phyloP scores from a whole-genome alignment of 176 grass and related monocot species.

The Cenchrus purpureus region DNA sequence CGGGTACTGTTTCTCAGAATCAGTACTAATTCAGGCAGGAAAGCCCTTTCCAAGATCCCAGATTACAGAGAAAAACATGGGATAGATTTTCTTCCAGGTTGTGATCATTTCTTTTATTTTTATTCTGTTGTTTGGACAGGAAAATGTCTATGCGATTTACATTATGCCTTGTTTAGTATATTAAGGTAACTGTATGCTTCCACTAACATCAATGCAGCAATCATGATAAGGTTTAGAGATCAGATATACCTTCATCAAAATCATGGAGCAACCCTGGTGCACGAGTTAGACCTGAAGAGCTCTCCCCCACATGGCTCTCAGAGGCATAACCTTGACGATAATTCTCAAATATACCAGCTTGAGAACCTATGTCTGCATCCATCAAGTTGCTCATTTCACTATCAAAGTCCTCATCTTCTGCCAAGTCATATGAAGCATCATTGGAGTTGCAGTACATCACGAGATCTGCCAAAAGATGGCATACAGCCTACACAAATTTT shows the following conservation, averaged over 20 bases:
- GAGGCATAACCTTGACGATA: slow-evolving; percentile 54
- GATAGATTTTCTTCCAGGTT: slow-evolving; percentile 22
- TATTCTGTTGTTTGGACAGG: background rate
- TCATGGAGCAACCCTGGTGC: slow-evolving; percentile 42
- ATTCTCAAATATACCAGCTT: slow-evolving; percentile 55
- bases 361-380: slow-evolving; percentile 56
- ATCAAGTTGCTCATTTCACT: slow-evolving; percentile 56
- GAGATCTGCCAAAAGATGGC: slow-evolving; percentile 79
- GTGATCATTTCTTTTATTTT: slow-evolving; percentile 7
- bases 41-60: background rate
- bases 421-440: slow-evolving; percentile 55
- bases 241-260: slow-evolving; percentile 60
- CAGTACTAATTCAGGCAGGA: background rate
- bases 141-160: background rate
- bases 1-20: background rate
- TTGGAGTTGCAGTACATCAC: slow-evolving; percentile 68
- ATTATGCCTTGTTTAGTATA: background rate
- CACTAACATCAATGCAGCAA: slow-evolving; percentile 12
- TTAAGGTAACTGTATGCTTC: background rate
- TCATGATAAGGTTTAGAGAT: slow-evolving; percentile 18
- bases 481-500: slow-evolving; percentile 69
- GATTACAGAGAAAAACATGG: slow-evolving; percentile 4
- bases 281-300: slow-evolving; percentile 45
- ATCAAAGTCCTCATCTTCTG: slow-evolving; percentile 67
- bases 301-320: slow-evolving; percentile 49